A percentile compares a stretch with the other conserved stretches of the same genome.
Evolutionary conservation across 192 early-diverging fungal species (phyloP).

Genomic region (Umbelopsis isabellina): DNA sequence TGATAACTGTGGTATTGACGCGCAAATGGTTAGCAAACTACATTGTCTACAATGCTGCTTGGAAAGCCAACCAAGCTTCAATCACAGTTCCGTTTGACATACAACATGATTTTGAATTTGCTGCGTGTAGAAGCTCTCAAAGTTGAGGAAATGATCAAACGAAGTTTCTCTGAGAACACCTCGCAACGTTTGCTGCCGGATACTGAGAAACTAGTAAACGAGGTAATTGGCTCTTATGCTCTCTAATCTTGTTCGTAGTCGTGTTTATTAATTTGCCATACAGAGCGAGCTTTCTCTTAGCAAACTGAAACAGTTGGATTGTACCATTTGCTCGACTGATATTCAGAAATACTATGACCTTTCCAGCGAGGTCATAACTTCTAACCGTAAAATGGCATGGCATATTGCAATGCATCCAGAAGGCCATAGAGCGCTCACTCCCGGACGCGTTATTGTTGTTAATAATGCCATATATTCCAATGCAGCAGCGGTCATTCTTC

Average conservation of each 20-base stretch:
- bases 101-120: constrained; percentile 98
- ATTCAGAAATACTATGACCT: constrained; percentile 74
- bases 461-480: constrained; percentile 74
- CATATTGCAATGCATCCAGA: constrained; percentile 57
- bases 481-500: constrained; percentile 64
- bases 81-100: constrained; percentile 95
- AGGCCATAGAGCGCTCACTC: constrained; percentile 64
- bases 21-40: constrained; percentile 33
- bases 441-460: constrained; percentile 80
- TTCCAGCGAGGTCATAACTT: constrained; percentile 52
- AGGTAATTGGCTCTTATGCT: constrained; percentile 42
- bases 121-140: constrained; percentile 92
- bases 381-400: constrained; percentile 61
- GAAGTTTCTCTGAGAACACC: constrained; percentile 91
- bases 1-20: neutral
- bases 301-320: constrained; percentile 66
- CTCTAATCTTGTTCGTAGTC: too few relatives aligned
- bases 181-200: constrained; percentile 89
- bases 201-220: constrained; percentile 68
- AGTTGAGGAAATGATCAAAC: constrained; percentile 98
- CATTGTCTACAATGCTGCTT: constrained; percentile 80
- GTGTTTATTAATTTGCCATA: neutral
- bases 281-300: constrained; percentile 66
- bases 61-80: constrained; percentile 89
- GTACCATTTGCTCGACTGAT: constrained; percentile 80